These are phyloP conservation scores for Rhizopus delemar DNA, from an alignment of 371 early-diverging fungal species.

Conservation along the genomic window DNA sequence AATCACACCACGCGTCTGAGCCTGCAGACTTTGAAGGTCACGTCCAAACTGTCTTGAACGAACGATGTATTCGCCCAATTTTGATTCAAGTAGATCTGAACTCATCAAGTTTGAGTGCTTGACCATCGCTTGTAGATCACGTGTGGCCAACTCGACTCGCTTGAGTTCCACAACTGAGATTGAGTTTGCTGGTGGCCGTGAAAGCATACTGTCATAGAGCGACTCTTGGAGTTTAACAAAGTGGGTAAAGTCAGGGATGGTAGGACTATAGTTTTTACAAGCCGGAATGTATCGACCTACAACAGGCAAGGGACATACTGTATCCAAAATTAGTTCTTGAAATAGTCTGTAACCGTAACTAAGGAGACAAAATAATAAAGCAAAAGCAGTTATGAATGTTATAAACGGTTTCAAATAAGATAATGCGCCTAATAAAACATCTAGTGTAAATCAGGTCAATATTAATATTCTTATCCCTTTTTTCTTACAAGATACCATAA, in stretches of 20 bases:
- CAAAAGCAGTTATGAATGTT: slow-evolving; percentile 4
- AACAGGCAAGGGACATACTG: slow-evolving; percentile 25
- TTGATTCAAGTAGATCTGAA: slow-evolving; percentile 32
- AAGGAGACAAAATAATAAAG: slow-evolving; percentile 11
- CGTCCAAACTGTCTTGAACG: slow-evolving; percentile 40
- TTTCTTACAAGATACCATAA: not conserved
- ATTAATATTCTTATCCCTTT: not conserved
- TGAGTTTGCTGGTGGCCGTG: slow-evolving; percentile 31
- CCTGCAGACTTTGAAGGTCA: slow-evolving; percentile 34
- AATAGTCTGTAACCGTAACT: slow-evolving; percentile 15
- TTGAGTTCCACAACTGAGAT: slow-evolving; percentile 48
- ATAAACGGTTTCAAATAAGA: slow-evolving; percentile 26
- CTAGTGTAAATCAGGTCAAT: slow-evolving; percentile 2
- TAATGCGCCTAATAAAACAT: slow-evolving; percentile 18
- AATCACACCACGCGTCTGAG: slow-evolving; percentile 27
- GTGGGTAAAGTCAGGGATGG: slow-evolving; percentile 49
- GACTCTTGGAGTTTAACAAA: slow-evolving; percentile 47
- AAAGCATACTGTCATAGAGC: slow-evolving; percentile 41
- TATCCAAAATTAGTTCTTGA: slow-evolving; percentile 16
- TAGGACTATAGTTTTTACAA: slow-evolving; percentile 21
- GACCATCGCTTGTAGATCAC: slow-evolving; percentile 48
- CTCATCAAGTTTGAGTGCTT: slow-evolving; percentile 42
- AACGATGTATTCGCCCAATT: slow-evolving; percentile 41
- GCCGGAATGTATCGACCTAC: slow-evolving; percentile 22
- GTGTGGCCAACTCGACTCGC: slow-evolving; percentile 46